Evolutionary conservation across 2,329 filamentous ascomycete species (phyloP).

Genomic region (Cercospora sp.): DNA sequence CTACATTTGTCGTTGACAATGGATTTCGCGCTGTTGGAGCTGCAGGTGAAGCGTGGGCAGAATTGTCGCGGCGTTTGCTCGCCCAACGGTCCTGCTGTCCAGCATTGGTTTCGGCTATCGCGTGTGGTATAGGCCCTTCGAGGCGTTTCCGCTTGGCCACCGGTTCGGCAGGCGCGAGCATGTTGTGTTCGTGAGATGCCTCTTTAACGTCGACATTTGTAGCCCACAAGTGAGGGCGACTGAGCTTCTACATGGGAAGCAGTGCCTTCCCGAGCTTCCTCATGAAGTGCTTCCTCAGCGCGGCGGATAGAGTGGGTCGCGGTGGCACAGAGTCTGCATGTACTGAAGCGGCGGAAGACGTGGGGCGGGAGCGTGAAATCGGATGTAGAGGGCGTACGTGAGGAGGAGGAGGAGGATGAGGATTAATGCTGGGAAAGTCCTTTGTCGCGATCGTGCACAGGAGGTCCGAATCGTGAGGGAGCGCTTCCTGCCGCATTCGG

Average conservation of each 20-base stretch:
- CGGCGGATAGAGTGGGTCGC: background rate
- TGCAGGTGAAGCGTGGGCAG: background rate
- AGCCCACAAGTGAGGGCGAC: background rate
- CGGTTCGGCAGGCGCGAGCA: slow-evolving; percentile 7
- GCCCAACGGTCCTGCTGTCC: slow-evolving; percentile 29
- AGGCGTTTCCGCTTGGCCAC: slow-evolving; percentile 21
- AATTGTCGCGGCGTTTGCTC: slow-evolving; percentile 1
- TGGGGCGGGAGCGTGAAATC: background rate
- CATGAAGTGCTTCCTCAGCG: background rate
- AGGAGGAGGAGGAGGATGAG: background rate
- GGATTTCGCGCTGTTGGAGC: background rate
- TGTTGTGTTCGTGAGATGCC: background rate
- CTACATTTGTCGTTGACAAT: background rate
- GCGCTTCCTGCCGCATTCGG: background rate
- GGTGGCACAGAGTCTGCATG: background rate
- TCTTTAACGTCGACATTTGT: slow-evolving; percentile 1
- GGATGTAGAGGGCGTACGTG: background rate
- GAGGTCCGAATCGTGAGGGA: background rate
- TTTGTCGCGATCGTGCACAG: background rate
- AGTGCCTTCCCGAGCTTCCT: background rate
- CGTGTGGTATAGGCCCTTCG: slow-evolving; percentile 8
- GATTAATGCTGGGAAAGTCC: background rate
- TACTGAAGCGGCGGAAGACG: background rate
- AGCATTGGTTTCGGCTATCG: slow-evolving; percentile 25
- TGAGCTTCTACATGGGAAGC: background rate